Conservation (phyloP, 2,329 filamentous ascomycete genomes). For the Nothophoma quercina region DNA sequence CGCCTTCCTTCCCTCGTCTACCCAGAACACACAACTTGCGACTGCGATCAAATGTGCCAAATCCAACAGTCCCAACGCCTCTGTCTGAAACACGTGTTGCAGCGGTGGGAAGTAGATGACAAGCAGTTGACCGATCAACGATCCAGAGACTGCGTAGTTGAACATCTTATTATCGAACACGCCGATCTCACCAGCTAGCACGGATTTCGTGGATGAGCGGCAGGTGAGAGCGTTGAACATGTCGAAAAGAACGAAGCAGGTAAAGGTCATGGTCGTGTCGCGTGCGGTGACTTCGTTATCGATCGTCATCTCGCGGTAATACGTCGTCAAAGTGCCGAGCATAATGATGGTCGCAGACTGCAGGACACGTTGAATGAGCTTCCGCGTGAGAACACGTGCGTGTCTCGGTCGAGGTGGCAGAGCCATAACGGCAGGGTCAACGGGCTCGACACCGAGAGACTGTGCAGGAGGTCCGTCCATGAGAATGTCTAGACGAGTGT, state of each 20-base stretch:
- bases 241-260: conserved; percentile 97
- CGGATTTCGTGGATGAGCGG: conserved; percentile 87
- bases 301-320: conserved; percentile 86
- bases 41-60: conserved; percentile 75
- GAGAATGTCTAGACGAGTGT: conserved; percentile 77
- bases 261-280: conserved; percentile 99
- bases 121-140: conserved; percentile 81
- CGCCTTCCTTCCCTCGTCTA: conserved; percentile 86
- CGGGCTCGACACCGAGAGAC: conserved; percentile 92
- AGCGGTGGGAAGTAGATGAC: conserved; percentile 96
- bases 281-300: conserved; percentile 86
- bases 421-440: conserved; percentile 93
- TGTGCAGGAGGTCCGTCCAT: conserved; percentile 99
- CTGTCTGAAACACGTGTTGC: conserved; percentile 95
- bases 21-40: conserved; percentile 93
- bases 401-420: conserved; percentile 85
- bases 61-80: conserved; percentile 78
- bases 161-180: conserved; percentile 90
- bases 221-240: conserved; percentile 99
- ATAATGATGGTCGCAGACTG: conserved; percentile 91
- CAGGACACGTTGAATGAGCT: conserved; percentile 82
- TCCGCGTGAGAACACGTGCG: conserved; percentile 88
- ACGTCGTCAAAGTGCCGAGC: conserved; percentile 88
- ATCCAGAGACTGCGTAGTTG: conserved; percentile 91
- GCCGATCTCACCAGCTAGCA: conserved; percentile 83